These are phyloP conservation scores for Phytophthora vignae DNA, from an alignment of 352 stramenopile species.

Conservation along the genomic window DNA sequence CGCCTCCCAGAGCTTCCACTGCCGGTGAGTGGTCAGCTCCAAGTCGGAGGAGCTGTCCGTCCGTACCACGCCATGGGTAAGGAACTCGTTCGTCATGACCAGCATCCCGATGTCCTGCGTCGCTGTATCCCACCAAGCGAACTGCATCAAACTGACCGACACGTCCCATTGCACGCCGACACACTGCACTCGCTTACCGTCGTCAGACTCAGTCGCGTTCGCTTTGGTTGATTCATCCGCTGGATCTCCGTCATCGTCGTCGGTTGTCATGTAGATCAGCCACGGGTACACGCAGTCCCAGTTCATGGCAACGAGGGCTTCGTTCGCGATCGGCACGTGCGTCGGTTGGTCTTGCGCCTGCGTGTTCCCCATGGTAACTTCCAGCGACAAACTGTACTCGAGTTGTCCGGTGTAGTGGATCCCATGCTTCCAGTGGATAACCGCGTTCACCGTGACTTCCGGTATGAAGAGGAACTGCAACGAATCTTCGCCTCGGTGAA, in stretches of 20 bases:
- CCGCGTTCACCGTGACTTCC: constrained; percentile 23
- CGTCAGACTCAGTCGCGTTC: background rate
- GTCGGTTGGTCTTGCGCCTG: constrained; percentile 11
- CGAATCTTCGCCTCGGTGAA: constrained; percentile 14
- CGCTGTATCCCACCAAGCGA: constrained; percentile 72
- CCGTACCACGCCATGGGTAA: constrained; percentile 57
- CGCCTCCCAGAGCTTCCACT: constrained; percentile 62
- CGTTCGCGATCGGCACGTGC: constrained; percentile 51
- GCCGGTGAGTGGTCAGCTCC: background rate
- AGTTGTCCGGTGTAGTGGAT: constrained; percentile 26
- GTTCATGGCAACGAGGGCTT: constrained; percentile 64
- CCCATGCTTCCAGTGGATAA: constrained; percentile 40
- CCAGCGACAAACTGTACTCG: constrained; percentile 60
- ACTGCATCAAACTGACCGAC: constrained; percentile 61
- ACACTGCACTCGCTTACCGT: constrained; percentile 33
- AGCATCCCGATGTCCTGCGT: constrained; percentile 66
- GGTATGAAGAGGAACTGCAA: constrained; percentile 44
- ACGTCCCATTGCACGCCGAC: constrained; percentile 73
- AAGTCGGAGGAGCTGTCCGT: background rate
- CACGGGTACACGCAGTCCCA: constrained; percentile 81
- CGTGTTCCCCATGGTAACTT: constrained; percentile 53
- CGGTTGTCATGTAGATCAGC: constrained; percentile 57
- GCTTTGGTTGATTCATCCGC: background rate
- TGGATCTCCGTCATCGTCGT: constrained; percentile 44
- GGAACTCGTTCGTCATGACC: constrained; percentile 56